phyloP scores from a whole-genome alignment of 2,329 filamentous ascomycete species.

The Hymenoscyphus albidus region DNA sequence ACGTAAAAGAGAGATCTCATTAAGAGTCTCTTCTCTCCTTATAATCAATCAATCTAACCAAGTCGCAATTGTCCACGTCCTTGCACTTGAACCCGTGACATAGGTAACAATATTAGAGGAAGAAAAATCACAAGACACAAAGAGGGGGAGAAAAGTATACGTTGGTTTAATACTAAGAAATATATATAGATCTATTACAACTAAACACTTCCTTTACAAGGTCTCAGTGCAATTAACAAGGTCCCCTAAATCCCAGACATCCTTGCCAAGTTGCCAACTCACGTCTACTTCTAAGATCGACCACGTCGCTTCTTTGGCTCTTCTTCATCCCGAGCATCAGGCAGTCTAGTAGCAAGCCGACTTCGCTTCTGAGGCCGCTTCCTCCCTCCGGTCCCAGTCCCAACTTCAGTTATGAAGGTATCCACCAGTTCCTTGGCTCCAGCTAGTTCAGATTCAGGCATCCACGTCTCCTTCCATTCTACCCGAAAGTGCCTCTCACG shows the following conservation, averaged over 20 bases:
- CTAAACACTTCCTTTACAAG: no score
- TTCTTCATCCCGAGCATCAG: not conserved
- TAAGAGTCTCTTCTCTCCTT: no score
- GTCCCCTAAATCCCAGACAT: not conserved
- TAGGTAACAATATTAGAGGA: not conserved
- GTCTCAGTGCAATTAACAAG: not conserved
- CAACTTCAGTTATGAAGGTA: constrained; percentile 3
- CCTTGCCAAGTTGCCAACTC: not conserved
- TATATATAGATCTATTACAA: not conserved
- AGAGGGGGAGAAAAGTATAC: not conserved
- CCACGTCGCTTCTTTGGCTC: constrained; percentile 8
- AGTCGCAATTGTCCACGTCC: no score
- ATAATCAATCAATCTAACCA: no score
- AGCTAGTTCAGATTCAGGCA: constrained; percentile 11
- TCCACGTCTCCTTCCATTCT: constrained; percentile 13
- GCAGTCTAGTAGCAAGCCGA: not conserved
- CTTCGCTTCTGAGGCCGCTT: constrained; percentile 4
- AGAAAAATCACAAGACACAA: not conserved
- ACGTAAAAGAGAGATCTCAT: no score
- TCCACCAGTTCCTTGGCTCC: constrained; percentile 12
- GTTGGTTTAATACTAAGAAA: not conserved
- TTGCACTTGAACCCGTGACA: no score
- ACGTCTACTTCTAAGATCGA: constrained; percentile 11
- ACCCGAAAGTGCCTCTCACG: constrained; percentile 11
- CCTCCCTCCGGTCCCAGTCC: not conserved